Conservation (phyloP, 2,329 filamentous ascomycete species). For the Rutstroemia sp. region DNA sequence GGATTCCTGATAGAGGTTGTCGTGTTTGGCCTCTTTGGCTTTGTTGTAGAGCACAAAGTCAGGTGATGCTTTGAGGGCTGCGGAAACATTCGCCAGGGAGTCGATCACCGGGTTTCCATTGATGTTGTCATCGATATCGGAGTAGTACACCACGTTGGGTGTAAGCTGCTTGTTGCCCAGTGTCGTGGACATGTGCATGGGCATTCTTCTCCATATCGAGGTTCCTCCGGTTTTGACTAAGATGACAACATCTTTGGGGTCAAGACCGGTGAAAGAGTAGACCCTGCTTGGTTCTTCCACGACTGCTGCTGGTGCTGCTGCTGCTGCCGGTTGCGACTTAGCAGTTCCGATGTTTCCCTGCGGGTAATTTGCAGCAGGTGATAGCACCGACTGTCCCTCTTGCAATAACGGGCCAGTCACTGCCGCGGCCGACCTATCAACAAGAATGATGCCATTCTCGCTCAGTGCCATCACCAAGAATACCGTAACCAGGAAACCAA, state of each 20-base stretch:
- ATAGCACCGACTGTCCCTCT: background rate
- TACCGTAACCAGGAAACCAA: constrained; percentile 10
- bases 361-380: background rate
- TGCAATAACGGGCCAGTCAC: background rate
- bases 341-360: background rate
- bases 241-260: constrained; percentile 13
- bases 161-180: constrained; percentile 8
- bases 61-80: constrained; percentile 10
- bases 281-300: background rate
- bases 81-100: constrained; percentile 12
- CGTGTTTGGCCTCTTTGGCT: constrained; percentile 1
- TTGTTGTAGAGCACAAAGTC: constrained; percentile 12
- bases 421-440: background rate
- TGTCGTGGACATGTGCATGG: constrained; percentile 14
- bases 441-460: constrained; percentile 9
- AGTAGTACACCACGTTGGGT: constrained; percentile 12
- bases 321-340: background rate
- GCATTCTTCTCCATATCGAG: constrained; percentile 14
- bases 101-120: constrained; percentile 11
- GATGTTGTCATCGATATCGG: constrained; percentile 11
- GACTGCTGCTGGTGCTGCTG: background rate
- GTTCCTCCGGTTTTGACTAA: constrained; percentile 15
- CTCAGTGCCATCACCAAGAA: constrained; percentile 15
- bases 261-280: background rate
- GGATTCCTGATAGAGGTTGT: constrained; percentile 14